Evolutionary conservation across 2,329 filamentous ascomycete species (phyloP).

Genomic region (Cladosporium oxysporum): DNA sequence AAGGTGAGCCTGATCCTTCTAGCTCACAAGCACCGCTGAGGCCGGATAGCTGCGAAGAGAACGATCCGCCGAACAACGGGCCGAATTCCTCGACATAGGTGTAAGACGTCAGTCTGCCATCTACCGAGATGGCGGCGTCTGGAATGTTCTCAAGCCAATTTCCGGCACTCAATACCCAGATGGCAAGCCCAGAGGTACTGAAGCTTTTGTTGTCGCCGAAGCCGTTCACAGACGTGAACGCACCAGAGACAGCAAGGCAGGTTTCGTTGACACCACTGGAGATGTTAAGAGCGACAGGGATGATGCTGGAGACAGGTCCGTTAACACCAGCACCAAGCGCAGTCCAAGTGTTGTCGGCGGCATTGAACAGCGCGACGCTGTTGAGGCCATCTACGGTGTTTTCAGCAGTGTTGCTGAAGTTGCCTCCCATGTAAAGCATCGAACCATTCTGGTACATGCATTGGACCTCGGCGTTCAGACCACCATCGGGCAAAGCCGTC

Average conservation of each 20-base stretch:
- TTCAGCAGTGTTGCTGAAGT: slow-evolving; percentile 73
- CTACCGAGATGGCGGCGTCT: slow-evolving; percentile 64
- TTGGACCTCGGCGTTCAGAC: slow-evolving; percentile 77
- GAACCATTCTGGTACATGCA: slow-evolving; percentile 68
- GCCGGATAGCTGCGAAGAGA: slow-evolving; percentile 73
- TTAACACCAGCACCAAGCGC: slow-evolving; percentile 84
- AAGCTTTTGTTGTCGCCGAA: slow-evolving; percentile 65
- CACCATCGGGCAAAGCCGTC: slow-evolving; percentile 64
- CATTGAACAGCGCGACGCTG: slow-evolving; percentile 76
- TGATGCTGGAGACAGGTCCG: slow-evolving; percentile 72
- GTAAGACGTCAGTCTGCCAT: slow-evolving; percentile 71
- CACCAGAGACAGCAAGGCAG: slow-evolving; percentile 77
- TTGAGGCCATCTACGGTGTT: slow-evolving; percentile 65
- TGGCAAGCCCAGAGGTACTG: slow-evolving; percentile 72
- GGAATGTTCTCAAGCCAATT: slow-evolving; percentile 86
- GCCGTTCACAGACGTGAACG: slow-evolving; percentile 71
- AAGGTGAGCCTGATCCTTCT: slow-evolving; percentile 43
- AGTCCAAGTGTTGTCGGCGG: slow-evolving; percentile 67
- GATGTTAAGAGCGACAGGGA: slow-evolving; percentile 77
- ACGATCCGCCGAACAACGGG: slow-evolving; percentile 78
- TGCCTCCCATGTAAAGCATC: slow-evolving; percentile 77
- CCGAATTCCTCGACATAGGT: slow-evolving; percentile 62
- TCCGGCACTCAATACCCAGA: slow-evolving; percentile 83
- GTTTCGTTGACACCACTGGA: slow-evolving; percentile 67
- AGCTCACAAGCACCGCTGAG: slow-evolving; percentile 73